Evolutionary conservation across 2,329 filamentous ascomycete genomes (phyloP).

Genomic region (Xylaria arbuscula): DNA sequence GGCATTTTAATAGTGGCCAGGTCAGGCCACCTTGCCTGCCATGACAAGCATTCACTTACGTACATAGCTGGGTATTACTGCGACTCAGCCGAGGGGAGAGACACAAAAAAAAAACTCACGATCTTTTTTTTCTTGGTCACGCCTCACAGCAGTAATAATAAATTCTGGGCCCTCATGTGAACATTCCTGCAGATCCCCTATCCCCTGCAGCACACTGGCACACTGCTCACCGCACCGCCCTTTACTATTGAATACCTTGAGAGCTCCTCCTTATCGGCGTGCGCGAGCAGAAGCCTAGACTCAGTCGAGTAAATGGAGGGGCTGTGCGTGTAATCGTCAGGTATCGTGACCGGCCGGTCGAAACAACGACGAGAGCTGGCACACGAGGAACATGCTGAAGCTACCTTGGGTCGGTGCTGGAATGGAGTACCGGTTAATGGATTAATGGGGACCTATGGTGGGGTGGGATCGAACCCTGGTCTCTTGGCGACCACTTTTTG

Average conservation of each 20-base stretch:
- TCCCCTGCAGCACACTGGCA: neutral
- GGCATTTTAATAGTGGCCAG: constrained; percentile 17
- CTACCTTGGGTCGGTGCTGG: neutral
- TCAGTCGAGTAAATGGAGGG: constrained; percentile 29
- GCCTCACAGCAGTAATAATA: constrained; percentile 10
- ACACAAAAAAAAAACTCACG: constrained; percentile 33
- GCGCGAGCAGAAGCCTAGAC: constrained; percentile 17
- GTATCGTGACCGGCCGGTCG: neutral
- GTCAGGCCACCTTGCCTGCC: constrained; percentile 14
- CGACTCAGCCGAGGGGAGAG: neutral
- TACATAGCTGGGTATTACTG: neutral
- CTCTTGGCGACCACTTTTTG: constrained; percentile 19
- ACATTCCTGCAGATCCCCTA: constrained; percentile 30
- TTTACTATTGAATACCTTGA: too few species aligned
- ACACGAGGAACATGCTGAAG: neutral
- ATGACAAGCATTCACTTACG: too few species aligned
- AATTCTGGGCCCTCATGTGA: constrained; percentile 38
- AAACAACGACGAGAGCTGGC: neutral
- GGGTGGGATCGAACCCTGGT: constrained; percentile 9
- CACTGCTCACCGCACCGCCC: constrained; percentile 11
- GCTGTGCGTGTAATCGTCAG: neutral
- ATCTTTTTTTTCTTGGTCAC: constrained; percentile 33
- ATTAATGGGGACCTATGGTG: constrained; percentile 31
- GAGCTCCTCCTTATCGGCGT: constrained; percentile 2
- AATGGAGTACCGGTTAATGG: too few species aligned